Conservation (phyloP, 371 early-diverging fungal genomes). For the Synchytrium microbalum region DNA sequence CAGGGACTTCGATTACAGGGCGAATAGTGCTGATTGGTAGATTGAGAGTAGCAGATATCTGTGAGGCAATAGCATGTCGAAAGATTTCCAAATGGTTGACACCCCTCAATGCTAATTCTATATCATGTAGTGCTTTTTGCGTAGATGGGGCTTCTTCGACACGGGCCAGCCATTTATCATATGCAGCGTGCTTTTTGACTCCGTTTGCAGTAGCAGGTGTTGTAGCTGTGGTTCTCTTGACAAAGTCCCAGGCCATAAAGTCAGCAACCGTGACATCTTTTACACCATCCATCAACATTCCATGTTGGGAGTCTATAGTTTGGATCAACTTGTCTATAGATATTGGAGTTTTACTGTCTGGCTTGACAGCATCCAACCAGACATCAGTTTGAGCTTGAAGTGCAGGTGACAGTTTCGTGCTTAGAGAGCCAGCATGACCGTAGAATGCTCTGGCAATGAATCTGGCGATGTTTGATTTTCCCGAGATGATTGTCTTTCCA, state of each 20-base stretch:
- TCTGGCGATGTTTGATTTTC: slow-evolving; percentile 26
- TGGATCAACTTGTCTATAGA: slow-evolving; percentile 1
- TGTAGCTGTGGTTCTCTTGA: background rate
- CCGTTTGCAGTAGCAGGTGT: slow-evolving; percentile 6
- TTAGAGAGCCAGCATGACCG: slow-evolving; percentile 6
- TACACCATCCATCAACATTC: background rate
- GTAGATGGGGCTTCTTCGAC: slow-evolving; percentile 7
- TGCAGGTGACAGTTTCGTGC: slow-evolving; percentile 13
- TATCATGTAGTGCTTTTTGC: slow-evolving; percentile 2
- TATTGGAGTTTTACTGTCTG: slow-evolving; percentile 5
- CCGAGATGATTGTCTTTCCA: slow-evolving; percentile 19
- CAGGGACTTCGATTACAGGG: slow-evolving; percentile 23
- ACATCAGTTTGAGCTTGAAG: slow-evolving; percentile 18
- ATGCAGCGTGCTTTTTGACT: slow-evolving; percentile 19
- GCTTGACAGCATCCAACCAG: slow-evolving; percentile 19
- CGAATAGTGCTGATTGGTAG: slow-evolving; percentile 7
- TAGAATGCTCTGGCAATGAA: slow-evolving; percentile 24
- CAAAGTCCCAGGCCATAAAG: slow-evolving; percentile 30
- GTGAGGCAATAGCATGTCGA: slow-evolving; percentile 19
- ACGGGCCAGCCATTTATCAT: slow-evolving; percentile 15
- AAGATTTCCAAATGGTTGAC: slow-evolving; percentile 4
- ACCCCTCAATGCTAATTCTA: background rate
- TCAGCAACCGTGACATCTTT: slow-evolving; percentile 25
- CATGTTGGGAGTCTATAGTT: background rate
- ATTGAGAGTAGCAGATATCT: slow-evolving; percentile 22